Evolutionary conservation across 2,329 filamentous ascomycete genomes (phyloP).

Genomic region (Thielaviopsis punctulata): DNA sequence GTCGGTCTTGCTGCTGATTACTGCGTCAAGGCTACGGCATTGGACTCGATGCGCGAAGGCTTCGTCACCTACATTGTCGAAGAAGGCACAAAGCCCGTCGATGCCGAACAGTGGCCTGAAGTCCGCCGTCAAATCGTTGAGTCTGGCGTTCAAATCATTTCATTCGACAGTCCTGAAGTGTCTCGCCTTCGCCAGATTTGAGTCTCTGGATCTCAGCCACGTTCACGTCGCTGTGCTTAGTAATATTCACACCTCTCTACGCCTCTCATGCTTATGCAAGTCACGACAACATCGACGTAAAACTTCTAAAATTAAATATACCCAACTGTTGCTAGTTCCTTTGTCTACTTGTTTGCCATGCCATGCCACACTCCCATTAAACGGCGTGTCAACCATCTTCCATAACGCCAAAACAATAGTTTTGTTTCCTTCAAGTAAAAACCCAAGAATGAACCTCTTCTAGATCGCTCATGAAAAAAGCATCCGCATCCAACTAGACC

Average conservation of each 20-base stretch:
- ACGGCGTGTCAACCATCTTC: not conserved
- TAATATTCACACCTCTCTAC: too few species aligned
- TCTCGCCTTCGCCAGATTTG: too few species aligned
- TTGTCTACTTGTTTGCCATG: not conserved
- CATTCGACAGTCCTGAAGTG: conserved; percentile 32
- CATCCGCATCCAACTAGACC: not conserved
- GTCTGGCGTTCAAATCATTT: conserved; percentile 46
- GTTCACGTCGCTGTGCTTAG: too few species aligned
- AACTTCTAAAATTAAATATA: too few species aligned
- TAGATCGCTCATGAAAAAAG: not conserved
- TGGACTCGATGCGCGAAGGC: conserved; percentile 59
- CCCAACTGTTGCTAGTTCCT: not conserved
- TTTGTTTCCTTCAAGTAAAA: not conserved
- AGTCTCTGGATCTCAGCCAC: too few species aligned
- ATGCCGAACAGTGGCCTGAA: conserved; percentile 39
- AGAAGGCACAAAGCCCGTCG: conserved; percentile 62
- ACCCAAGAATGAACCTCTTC: not conserved
- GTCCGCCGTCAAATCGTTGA: conserved; percentile 35
- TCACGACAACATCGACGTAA: too few species aligned
- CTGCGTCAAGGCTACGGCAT: conserved; percentile 68
- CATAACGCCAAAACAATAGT: not conserved
- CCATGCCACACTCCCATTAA: not conserved
- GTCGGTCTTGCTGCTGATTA: conserved; percentile 80
- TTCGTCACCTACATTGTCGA: conserved; percentile 62
- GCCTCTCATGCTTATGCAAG: too few species aligned